These are phyloP conservation scores for Saccharomycopsis microspora DNA, from an alignment of 805 yeast species.

Conservation along the genomic window DNA sequence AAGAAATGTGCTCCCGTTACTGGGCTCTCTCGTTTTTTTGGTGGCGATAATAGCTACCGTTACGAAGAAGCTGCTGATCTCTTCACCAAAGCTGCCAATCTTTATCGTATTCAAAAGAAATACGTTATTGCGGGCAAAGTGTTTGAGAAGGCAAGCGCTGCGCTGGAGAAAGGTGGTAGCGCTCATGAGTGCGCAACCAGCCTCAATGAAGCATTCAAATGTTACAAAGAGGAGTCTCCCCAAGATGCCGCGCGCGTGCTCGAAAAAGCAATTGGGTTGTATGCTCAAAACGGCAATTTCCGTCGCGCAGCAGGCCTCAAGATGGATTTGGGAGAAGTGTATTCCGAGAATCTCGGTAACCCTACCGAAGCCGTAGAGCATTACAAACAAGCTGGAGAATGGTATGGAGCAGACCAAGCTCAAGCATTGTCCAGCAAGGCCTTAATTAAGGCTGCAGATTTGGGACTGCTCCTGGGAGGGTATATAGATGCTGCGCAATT, in stretches of 20 bases:
- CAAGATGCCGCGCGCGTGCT: conserved; percentile 68
- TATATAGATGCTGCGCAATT: conserved; percentile 65
- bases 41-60: conserved; percentile 49
- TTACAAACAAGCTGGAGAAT: conserved; percentile 91
- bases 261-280: conserved; percentile 67
- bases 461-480: conserved; percentile 66
- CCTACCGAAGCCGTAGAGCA: conserved; percentile 56
- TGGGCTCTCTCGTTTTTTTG: conserved; percentile 61
- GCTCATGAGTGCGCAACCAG: conserved; percentile 90
- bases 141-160: conserved; percentile 76
- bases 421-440: conserved; percentile 85
- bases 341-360: conserved; percentile 67
- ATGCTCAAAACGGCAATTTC: conserved; percentile 87
- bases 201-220: conserved; percentile 81
- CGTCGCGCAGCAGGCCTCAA: conserved; percentile 90
- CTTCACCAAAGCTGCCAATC: conserved; percentile 88
- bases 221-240: conserved; percentile 66
- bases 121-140: conserved; percentile 67
- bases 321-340: conserved; percentile 79
- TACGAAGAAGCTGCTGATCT: conserved; percentile 89
- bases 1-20: conserved; percentile 57
- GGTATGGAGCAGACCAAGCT: conserved; percentile 90
- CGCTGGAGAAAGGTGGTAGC: conserved; percentile 61
- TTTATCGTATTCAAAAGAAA: conserved; percentile 67
- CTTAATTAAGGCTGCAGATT: conserved; percentile 79